Evolutionary conservation across 140 eudicot genomes (phyloP), one percentile per base, ranked within the genome.

Genomic region (Senecio squalidus): DNA sequence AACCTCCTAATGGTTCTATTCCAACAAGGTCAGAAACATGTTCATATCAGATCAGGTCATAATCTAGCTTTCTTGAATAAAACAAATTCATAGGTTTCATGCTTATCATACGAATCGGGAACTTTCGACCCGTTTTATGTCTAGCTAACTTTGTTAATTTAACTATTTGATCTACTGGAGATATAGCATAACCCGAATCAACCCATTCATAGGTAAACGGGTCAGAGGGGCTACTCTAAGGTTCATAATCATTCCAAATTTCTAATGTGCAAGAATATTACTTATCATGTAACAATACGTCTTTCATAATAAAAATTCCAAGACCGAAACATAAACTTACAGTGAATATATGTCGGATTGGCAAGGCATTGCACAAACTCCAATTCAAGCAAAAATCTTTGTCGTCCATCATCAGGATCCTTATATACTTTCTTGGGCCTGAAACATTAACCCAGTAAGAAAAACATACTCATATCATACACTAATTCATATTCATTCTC

Each of bases 381-480:
- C 50, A 90, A 70, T 74, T 90, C 98, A 47, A 90, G 98, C 76
- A 86, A 68, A 71, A 90, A 90, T 27, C 98, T 80, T 56, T 86
- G 98, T 43, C 91, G 88, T 64, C 98, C 98, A 74, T 90, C 95
- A 68, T 90, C 95, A 28, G 94, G 95, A 49, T 90, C 98, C 76
- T 83, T 78, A 61, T 90, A 90, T 22, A 80, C 56, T 47, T 69
- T 83, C 56, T 86, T 83, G 14, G 82, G 80, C 73, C 97, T 90
- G 78, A 64, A 53, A 75, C 24, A 29, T 24, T 15, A 20, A 9
- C 25, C 9, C 30, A 34, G 9, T 50, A 13, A 24, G 49, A 58
- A 60, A 36, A 44, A 29, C 9, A 18, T 49, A 48, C 21, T 26
- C 36, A 14, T 17, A 1, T 28, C 47, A 52, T 22, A 17, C 47